Base-by-base conservation (phyloP, 768 basidiomycete genomes). In the Amanita thiersii region DNA sequence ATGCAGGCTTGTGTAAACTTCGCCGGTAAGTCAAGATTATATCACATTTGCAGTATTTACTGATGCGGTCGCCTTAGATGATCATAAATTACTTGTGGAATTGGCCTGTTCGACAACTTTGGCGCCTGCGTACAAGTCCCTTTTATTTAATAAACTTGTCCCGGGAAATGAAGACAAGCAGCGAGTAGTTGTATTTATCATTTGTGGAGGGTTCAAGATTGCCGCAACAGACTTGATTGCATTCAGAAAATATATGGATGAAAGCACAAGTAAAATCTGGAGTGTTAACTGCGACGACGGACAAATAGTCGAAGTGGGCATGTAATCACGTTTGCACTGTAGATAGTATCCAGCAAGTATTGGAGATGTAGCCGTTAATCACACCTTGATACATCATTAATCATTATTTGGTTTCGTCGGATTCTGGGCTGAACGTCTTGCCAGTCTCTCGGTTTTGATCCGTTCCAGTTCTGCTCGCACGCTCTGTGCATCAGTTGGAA, bases 31-130 rank as follows among this genome's bases (percentile, higher is more conserved):
- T 52, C 5, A 15, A 37, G 23, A 34, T 17, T 40, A 36, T 25
- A 14, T 29, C 18, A 3, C 3, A 24, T 17, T 31, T 35, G 10
- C 15, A 26, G 17, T 7, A 24, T 19, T 12, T 37, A 36, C 44
- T 49, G 31, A 55, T 24, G 12, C n/a, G 21, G 29, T 42, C 35
- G 14, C 42, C 10, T 10, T 49, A 84, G 86, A 83, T 47, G 82
- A 86, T 45, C 85, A 88, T 53, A 85, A 84, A 56, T 62, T 79
- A 43, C 63, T 87, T 18, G 75, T 83, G 7, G 85, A 89, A 50
- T 65, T 88, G 17, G 80, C 86, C 1, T 86, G 85, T 48, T 68
- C 83, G 4, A 77, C 81, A 5, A 77, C 85, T 2, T 65, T 89
- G 5, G 67, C 72, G 1, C 72, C 82, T 2, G 84, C 76, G 2